Percentiles rank a stretch among this genome's conserved stretches.
phyloP scores from a whole-genome alignment of 208 protist genomes.

The Acanthamoeba sp. region DNA sequence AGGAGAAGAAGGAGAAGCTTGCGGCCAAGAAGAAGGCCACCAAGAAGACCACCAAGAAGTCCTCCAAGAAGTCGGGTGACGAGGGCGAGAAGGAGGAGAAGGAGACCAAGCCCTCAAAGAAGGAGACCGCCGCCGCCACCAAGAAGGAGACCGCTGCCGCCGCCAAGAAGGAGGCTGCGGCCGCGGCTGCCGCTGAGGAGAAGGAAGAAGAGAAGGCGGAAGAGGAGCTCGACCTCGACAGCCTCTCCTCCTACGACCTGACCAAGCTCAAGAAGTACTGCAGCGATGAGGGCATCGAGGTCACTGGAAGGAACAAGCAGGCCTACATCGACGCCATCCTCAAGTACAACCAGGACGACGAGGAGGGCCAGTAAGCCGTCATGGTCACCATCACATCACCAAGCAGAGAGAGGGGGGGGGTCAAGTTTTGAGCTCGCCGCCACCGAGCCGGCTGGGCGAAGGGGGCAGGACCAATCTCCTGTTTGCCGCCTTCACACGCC shows the following conservation, averaged over 20 bases:
- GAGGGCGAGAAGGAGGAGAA: neutral
- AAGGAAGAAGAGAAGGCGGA: slow-evolving; percentile 7
- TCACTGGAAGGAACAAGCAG: slow-evolving; percentile 20
- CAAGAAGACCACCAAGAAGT: slow-evolving; percentile 23
- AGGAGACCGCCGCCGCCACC: slow-evolving; percentile 5
- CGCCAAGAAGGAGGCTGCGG: neutral
- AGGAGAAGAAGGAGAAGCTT: slow-evolving; percentile 56
- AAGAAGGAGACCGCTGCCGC: no score
- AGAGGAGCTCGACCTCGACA: slow-evolving; percentile 69
- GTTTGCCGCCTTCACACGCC: neutral
- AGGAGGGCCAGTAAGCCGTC: neutral
- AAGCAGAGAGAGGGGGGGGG: neutral
- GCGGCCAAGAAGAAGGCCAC: neutral
- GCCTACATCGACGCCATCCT: slow-evolving; percentile 69
- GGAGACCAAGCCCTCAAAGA: neutral
- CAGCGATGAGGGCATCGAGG: slow-evolving; percentile 8
- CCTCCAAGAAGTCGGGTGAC: neutral
- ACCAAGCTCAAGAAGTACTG: slow-evolving; percentile 62
- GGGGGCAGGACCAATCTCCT: slow-evolving; percentile 8
- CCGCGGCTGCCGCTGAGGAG: neutral
- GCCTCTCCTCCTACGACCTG: slow-evolving; percentile 16
- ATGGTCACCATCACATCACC: neutral
- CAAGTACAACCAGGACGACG: slow-evolving; percentile 4
- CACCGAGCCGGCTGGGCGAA: neutral
- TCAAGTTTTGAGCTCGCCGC: neutral